These are phyloP conservation scores for Pseudoperonospora humuli DNA, from an alignment of 352 stramenopile species.

Conservation along the genomic window DNA sequence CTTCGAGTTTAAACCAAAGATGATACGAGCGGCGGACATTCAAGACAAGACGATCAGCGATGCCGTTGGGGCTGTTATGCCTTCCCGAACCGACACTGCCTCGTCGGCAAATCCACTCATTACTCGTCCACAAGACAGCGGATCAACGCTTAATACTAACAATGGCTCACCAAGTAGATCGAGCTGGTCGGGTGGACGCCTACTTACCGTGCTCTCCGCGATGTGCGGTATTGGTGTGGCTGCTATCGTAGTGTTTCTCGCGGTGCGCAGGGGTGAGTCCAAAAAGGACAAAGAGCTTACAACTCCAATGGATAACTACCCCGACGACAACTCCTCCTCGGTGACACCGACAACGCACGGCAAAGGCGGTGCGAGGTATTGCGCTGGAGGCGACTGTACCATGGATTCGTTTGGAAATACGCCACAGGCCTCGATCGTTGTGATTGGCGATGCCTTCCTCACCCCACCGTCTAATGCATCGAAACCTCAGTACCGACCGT, in stretches of 20 bases:
- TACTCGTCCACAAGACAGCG: conserved; percentile 12
- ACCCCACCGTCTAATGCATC: conserved; percentile 2
- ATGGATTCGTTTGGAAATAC: conserved; percentile 5
- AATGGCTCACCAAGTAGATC: conserved; percentile 11
- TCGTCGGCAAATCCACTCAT: conserved; percentile 4
- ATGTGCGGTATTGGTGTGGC: conserved; percentile 26
- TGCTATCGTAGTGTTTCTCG: conserved; percentile 32
- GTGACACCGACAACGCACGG: conserved; percentile 10
- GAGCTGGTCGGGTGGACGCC: conserved; percentile 13
- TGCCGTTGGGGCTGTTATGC: conserved; percentile 2
- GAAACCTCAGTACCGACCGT: conserved; percentile 5
- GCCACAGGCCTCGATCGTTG: conserved; percentile 14
- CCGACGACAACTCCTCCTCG: conserved; percentile 11
- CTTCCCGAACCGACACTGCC: conserved; percentile 1
- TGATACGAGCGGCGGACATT: background rate
- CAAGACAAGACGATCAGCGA: conserved; percentile 13
- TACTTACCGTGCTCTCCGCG: conserved; percentile 15
- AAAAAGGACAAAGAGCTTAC: conserved; percentile 18
- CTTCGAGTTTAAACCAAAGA: background rate
- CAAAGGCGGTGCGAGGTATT: background rate
- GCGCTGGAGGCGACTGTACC: background rate
- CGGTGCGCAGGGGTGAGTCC: conserved; percentile 20
- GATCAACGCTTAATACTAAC: conserved; percentile 19
- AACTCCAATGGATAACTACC: conserved; percentile 23
- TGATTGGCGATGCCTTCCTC: conserved; percentile 19